These are phyloP conservation scores for Psilocybe subaeruginosa DNA, from an alignment of 768 basidiomycete species.

Conservation along the genomic window DNA sequence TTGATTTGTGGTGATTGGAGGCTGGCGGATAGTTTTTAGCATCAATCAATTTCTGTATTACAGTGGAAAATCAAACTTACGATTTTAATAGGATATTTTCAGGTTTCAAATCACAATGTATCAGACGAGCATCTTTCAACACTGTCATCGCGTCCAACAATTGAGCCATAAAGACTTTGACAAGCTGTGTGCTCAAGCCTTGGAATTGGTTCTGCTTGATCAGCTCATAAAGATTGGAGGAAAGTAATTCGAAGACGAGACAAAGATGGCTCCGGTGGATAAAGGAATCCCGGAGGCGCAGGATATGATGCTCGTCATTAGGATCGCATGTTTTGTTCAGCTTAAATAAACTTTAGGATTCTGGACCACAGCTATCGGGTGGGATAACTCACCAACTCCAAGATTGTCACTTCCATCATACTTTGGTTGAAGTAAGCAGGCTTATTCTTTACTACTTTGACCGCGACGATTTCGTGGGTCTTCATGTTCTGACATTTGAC, in stretches of 20 bases:
- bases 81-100: constrained; percentile 98
- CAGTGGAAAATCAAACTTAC: constrained; percentile 42
- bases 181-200: constrained; percentile 93
- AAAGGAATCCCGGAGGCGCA: constrained; percentile 93
- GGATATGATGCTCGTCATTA: constrained; percentile 93
- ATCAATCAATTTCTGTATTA: background rate
- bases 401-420: constrained; percentile 99
- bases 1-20: constrained; percentile 45
- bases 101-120: constrained; percentile 98
- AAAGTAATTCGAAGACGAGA: constrained; percentile 96
- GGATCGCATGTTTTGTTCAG: constrained; percentile 95
- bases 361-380: background rate
- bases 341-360: constrained; percentile 41
- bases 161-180: constrained; percentile 98
- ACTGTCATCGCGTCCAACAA: constrained; percentile 90
- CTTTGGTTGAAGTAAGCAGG: constrained; percentile 99
- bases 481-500: constrained; percentile 99
- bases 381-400: constrained; percentile 79
- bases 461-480: constrained; percentile 97
- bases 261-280: constrained; percentile 96
- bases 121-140: constrained; percentile 92
- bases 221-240: constrained; percentile 97
- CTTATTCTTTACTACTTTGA: constrained; percentile 99
- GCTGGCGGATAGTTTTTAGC: constrained; percentile 38
- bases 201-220: constrained; percentile 99